A percentile compares a stretch with the other conserved stretches of the same genome.
phyloP scores from a whole-genome alignment of 2,329 filamentous ascomycete species.

The Sporothrix euskadiensis region DNA sequence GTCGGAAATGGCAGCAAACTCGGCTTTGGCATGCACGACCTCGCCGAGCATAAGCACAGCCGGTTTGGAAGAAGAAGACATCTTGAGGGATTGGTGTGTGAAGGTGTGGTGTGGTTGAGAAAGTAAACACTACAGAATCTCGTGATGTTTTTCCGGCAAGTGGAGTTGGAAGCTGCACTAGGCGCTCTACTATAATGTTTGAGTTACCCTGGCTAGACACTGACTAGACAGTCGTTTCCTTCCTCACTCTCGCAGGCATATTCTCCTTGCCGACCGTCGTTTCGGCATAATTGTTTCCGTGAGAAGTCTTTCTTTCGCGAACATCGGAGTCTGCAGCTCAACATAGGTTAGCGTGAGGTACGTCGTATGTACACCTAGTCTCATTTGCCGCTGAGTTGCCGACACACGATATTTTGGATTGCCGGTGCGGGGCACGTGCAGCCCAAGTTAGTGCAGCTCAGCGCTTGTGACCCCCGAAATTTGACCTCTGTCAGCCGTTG shows the following conservation, averaged over 20 bases:
- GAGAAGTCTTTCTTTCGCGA: background rate
- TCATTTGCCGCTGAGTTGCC: conserved; percentile 3
- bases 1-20: conserved; percentile 11
- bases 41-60: conserved; percentile 24
- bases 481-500: background rate
- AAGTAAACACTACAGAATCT: background rate
- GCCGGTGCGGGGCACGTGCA: background rate
- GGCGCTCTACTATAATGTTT: background rate
- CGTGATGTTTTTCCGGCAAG: background rate
- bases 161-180: background rate
- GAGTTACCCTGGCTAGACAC: too few relatives aligned
- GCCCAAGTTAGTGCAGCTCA: too few relatives aligned
- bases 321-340: background rate
- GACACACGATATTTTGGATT: background rate
- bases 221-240: background rate
- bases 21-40: conserved; percentile 15
- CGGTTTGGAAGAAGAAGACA: background rate
- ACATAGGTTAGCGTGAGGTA: background rate
- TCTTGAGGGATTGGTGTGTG: background rate
- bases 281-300: conserved; percentile 11
- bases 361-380: background rate
- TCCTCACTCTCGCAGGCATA: background rate
- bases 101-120: background rate
- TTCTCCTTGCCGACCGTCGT: background rate
- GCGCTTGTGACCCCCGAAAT: background rate